A percentile compares a stretch with the other conserved stretches of the same genome.
Evolutionary conservation across 2,329 filamentous ascomycete species (phyloP).

Genomic region (Colletotrichum incanum): DNA sequence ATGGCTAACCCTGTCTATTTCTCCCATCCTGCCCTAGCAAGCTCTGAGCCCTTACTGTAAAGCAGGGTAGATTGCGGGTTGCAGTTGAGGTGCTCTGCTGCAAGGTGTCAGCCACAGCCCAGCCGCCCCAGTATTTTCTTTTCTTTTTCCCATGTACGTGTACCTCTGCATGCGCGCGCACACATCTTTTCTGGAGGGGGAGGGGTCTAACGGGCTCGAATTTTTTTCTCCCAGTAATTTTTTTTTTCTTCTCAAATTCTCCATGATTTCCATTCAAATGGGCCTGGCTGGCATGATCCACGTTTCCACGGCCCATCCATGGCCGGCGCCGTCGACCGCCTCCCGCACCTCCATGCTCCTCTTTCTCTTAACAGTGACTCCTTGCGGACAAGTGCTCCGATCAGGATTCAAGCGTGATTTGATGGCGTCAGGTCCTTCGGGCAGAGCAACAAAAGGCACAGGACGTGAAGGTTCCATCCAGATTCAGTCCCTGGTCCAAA

Average conservation of each 20-base stretch:
- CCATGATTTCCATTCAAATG: constrained; percentile 31
- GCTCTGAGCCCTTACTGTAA: constrained; percentile 11
- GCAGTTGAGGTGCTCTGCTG: constrained; percentile 28
- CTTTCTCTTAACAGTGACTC: neutral
- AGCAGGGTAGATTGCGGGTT: constrained; percentile 22
- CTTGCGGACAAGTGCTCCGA: constrained; percentile 29
- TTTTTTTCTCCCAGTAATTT: neutral
- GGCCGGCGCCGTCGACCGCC: constrained; percentile 16
- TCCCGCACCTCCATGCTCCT: constrained; percentile 18
- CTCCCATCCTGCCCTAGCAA: constrained; percentile 10
- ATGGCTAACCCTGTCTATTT: constrained; percentile 9
- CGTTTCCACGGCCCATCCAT: constrained; percentile 14
- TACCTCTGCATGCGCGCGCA: constrained; percentile 22
- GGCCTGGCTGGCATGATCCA: constrained; percentile 15
- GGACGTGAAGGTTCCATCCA: constrained; percentile 19
- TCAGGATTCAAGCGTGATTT: constrained; percentile 27
- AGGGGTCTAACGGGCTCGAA: constrained; percentile 13
- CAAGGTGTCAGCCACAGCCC: constrained; percentile 29
- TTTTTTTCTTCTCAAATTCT: constrained; percentile 1
- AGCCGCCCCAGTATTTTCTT: constrained; percentile 30
- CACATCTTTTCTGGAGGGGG: constrained; percentile 16
- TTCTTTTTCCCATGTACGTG: neutral
- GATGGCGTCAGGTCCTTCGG: constrained; percentile 28
- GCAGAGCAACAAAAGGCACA: constrained; percentile 18
- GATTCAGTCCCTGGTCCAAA: neutral